Conservation (phyloP, 2,329 filamentous ascomycete species). For the Colletotrichum sp. region DNA sequence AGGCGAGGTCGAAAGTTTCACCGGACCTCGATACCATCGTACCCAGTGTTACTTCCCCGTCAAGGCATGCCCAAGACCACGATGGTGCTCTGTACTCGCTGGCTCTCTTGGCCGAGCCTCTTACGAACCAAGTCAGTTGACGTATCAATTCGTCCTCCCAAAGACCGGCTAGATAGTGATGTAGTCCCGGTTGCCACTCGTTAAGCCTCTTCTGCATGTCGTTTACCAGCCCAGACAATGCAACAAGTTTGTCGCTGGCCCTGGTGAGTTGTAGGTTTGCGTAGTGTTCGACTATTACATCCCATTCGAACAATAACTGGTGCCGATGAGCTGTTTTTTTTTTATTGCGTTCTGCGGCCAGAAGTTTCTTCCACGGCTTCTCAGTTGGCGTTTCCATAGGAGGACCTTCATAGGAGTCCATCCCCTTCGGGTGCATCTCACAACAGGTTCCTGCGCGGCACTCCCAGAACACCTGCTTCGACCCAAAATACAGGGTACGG, state of each 20-base stretch:
- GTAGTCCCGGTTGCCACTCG: neutral
- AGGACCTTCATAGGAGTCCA: rapidly evolving
- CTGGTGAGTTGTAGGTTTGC: neutral
- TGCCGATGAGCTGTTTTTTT: too few relatives aligned
- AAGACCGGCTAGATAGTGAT: neutral
- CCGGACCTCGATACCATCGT: too few relatives aligned
- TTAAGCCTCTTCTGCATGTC: neutral
- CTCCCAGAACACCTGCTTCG: neutral
- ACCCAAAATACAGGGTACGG: neutral
- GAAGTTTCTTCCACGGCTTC: neutral
- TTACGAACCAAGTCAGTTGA: neutral
- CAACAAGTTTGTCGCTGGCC: neutral
- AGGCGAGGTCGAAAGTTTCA: too few relatives aligned
- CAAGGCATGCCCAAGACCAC: neutral
- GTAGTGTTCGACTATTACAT: neutral
- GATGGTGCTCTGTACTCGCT: neutral
- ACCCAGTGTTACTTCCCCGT: neutral
- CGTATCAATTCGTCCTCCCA: neutral
- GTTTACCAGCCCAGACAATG: neutral
- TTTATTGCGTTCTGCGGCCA: neutral
- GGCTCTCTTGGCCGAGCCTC: neutral
- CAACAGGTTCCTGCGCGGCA: neutral
- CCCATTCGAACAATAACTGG: neutral
- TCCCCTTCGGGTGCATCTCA: neutral
- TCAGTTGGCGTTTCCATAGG: rapidly evolving